Conservation (phyloP, 2,329 filamentous ascomycete genomes). For the Zelopaecilomyces penicillatus region DNA sequence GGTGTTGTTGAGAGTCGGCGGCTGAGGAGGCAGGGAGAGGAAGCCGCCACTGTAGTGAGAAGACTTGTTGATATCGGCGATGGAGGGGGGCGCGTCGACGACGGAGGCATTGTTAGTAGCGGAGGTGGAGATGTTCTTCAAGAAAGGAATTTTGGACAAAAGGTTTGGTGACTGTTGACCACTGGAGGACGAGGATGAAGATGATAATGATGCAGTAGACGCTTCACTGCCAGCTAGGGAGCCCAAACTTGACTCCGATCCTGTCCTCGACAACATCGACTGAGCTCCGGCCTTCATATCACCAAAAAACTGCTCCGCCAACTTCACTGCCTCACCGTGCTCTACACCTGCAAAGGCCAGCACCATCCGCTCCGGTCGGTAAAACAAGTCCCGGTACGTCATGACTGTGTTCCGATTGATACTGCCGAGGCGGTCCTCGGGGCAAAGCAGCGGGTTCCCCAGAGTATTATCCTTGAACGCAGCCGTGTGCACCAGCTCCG, state of each 20-base stretch:
- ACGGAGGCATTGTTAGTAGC: conserved; percentile 54
- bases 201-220: conserved; percentile 22
- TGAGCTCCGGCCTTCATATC: conserved; percentile 61
- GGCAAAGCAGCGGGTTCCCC: conserved; percentile 87
- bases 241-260: conserved; percentile 48
- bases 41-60: conserved; percentile 92
- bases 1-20: conserved; percentile 69
- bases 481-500: conserved; percentile 89
- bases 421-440: conserved; percentile 65
- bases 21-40: conserved; percentile 72
- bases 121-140: conserved; percentile 80
- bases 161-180: conserved; percentile 51
- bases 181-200: conserved; percentile 23
- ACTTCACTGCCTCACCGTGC: conserved; percentile 67
- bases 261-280: conserved; percentile 43
- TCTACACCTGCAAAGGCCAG: conserved; percentile 90
- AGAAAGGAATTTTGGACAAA: conserved; percentile 77
- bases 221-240: conserved; percentile 26
- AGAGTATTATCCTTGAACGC: conserved; percentile 95
- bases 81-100: conserved; percentile 32
- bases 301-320: conserved; percentile 82
- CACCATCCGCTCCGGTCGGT: conserved; percentile 82
- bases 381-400: conserved; percentile 76
- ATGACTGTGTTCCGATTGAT: conserved; percentile 70
- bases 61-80: conserved; percentile 52